A percentile compares a stretch with the other conserved stretches of the same genome.
phyloP scores from a whole-genome alignment of 495 filamentous ascomycete genomes.

The Penicillium flavigenum region DNA sequence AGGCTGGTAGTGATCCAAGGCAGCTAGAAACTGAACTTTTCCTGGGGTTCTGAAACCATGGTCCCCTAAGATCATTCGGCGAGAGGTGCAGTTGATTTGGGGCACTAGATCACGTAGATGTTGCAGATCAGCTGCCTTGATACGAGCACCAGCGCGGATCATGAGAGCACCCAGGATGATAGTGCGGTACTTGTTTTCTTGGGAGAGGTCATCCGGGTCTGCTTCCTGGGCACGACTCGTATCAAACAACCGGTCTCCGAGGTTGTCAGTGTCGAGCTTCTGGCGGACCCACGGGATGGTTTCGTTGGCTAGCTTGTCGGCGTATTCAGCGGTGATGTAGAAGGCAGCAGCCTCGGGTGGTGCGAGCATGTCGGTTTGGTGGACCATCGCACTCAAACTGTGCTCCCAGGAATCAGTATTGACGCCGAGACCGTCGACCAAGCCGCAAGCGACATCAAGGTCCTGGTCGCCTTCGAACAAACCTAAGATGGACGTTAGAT shows the following conservation, averaged over 20 bases:
- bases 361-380: conserved; percentile 7
- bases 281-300: conserved; percentile 5
- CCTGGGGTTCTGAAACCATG: conserved; percentile 10
- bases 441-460: not conserved
- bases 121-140: not conserved
- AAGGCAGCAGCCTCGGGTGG: not conserved
- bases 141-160: not conserved
- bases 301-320: not conserved
- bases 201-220: not conserved
- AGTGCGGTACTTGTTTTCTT: conserved; percentile 1
- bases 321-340: not conserved
- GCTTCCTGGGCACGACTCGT: not conserved
- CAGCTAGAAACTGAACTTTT: conserved; percentile 11
- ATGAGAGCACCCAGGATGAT: conserved; percentile 12
- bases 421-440: not conserved
- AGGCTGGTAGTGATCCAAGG: conserved; percentile 7
- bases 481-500: not conserved
- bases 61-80: not conserved
- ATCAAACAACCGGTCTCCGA: conserved; percentile 2
- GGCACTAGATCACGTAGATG: not conserved
- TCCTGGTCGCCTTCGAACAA: conserved; percentile 12
- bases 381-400: not conserved
- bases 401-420: not conserved
- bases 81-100: not conserved
- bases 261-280: conserved; percentile 1